phyloP scores from a whole-genome alignment of 2,329 filamentous ascomycete genomes.

The Ascochyta clinopodiicola region DNA sequence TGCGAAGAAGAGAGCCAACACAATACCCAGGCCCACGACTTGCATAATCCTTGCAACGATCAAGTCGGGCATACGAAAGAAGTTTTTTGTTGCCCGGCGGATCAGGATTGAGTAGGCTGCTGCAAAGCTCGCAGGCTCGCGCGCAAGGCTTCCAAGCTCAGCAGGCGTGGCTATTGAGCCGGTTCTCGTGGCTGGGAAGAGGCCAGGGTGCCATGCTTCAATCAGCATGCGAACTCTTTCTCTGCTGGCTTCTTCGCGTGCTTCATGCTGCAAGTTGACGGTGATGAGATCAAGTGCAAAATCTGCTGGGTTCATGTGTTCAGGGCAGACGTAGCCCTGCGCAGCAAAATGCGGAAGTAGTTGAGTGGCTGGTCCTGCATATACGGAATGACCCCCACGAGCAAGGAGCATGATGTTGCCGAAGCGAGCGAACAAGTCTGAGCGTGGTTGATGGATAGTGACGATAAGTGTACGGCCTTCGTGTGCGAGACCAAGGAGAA shows the following conservation, averaged over 20 bases:
- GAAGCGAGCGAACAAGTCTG: slow-evolving; percentile 74
- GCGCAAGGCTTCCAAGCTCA: slow-evolving; percentile 72
- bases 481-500: slow-evolving; percentile 71
- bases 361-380: slow-evolving; percentile 66
- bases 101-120: slow-evolving; percentile 72
- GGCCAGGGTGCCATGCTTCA: slow-evolving; percentile 59
- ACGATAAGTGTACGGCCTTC: slow-evolving; percentile 77
- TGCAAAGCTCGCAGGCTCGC: slow-evolving; percentile 66
- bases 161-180: slow-evolving; percentile 68
- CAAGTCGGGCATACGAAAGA: slow-evolving; percentile 48
- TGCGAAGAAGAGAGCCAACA: slow-evolving; percentile 64
- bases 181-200: slow-evolving; percentile 31
- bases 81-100: slow-evolving; percentile 70
- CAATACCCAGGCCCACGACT: slow-evolving; percentile 46
- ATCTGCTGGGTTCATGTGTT: slow-evolving; percentile 77
- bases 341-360: slow-evolving; percentile 71
- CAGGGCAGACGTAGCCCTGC: slow-evolving; percentile 69
- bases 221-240: slow-evolving; percentile 68
- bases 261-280: slow-evolving; percentile 72
- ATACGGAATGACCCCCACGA: slow-evolving; percentile 71
- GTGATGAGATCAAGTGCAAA: slow-evolving; percentile 80
- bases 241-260: slow-evolving; percentile 67
- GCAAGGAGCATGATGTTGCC: slow-evolving; percentile 75
- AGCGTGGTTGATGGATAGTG: slow-evolving; percentile 80
- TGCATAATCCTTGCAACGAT: slow-evolving; percentile 48